phyloP scores from a whole-genome alignment of 768 basidiomycete genomes.

The Mycena sanguinolenta region DNA sequence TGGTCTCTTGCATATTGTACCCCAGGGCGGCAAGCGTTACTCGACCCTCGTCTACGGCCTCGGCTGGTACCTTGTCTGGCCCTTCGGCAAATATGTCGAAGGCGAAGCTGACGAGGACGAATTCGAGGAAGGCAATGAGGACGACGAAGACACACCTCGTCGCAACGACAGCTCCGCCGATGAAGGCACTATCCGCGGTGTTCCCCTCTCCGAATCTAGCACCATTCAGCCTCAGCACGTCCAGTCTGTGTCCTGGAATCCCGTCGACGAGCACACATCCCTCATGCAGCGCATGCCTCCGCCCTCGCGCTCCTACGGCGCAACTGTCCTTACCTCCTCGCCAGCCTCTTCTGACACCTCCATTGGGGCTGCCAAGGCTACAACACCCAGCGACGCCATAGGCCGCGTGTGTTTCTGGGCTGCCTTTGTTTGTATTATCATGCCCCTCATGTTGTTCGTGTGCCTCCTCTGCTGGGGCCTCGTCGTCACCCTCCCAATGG shows the following conservation, averaged over 20 bases:
- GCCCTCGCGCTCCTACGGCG: slow-evolving; percentile 79
- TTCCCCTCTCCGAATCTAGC: slow-evolving; percentile 57
- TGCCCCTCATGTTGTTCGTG: slow-evolving; percentile 89
- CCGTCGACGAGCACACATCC: slow-evolving; percentile 62
- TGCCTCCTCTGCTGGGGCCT: slow-evolving; percentile 96
- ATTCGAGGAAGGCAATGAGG: slow-evolving; percentile 47
- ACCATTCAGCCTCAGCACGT: slow-evolving; percentile 57
- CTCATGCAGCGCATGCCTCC: slow-evolving; percentile 55
- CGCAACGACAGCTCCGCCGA: slow-evolving; percentile 33
- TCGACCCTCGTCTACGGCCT: slow-evolving; percentile 90
- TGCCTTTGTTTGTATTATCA: slow-evolving; percentile 79
- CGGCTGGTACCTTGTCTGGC: slow-evolving; percentile 98
- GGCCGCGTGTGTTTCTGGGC: slow-evolving; percentile 90
- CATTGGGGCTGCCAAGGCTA: slow-evolving; percentile 48
- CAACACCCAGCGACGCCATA: slow-evolving; percentile 61
- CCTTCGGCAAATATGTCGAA: slow-evolving; percentile 98
- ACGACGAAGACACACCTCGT: slow-evolving; percentile 52
- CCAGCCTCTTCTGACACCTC: slow-evolving; percentile 47
- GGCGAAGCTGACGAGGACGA: slow-evolving; percentile 69
- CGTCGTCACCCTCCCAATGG: slow-evolving; percentile 98
- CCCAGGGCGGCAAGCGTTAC: slow-evolving; percentile 87
- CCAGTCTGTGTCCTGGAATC: slow-evolving; percentile 59
- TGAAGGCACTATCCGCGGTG: slow-evolving; percentile 43
- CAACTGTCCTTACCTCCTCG: slow-evolving; percentile 52
- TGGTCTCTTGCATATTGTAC: slow-evolving; percentile 76